These are phyloP conservation scores for Chaetomium strumarium DNA, from an alignment of 2,329 filamentous ascomycete species.

Conservation along the genomic window DNA sequence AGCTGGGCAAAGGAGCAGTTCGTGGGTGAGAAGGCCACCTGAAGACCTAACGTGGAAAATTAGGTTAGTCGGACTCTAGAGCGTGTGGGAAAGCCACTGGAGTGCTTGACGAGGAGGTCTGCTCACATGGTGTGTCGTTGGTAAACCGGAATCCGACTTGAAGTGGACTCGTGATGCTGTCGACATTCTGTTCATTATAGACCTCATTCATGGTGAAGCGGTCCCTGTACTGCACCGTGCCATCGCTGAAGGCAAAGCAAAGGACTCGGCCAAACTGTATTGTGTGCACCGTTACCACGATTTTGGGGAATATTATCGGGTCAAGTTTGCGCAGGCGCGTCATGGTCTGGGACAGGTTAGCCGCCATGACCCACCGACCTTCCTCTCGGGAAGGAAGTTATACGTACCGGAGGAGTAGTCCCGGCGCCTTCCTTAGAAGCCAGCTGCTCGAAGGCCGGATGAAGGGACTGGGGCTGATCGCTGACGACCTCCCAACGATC, in stretches of 20 bases:
- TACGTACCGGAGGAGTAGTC: constrained; percentile 38
- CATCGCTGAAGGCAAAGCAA: constrained; percentile 71
- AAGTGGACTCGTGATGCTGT: constrained; percentile 61
- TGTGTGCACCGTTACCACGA: constrained; percentile 61
- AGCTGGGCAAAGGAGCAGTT: constrained; percentile 53
- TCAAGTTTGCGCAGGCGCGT: constrained; percentile 56
- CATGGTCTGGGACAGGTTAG: constrained; percentile 22
- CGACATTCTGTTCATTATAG: constrained; percentile 56
- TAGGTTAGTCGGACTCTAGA: neutral
- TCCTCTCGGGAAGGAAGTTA: neutral
- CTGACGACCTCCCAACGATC: constrained; percentile 76
- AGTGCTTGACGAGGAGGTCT: neutral
- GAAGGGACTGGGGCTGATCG: constrained; percentile 59
- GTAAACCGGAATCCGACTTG: constrained; percentile 74
- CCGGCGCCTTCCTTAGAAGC: constrained; percentile 49
- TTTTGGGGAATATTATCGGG: constrained; percentile 63
- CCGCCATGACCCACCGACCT: neutral
- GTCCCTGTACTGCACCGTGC: constrained; percentile 74
- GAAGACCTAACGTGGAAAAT: constrained; percentile 40
- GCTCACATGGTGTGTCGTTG: constrained; percentile 58
- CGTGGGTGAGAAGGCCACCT: constrained; percentile 57
- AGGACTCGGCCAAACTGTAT: constrained; percentile 67
- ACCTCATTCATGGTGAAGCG: constrained; percentile 65
- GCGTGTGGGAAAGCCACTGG: neutral
- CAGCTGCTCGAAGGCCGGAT: constrained; percentile 73